Percentiles rank a stretch among this genome's conserved stretches.
These are phyloP conservation scores for Alternaria hordeiaustralica DNA, from an alignment of 2,329 filamentous ascomycete genomes.

Conservation along the genomic window DNA sequence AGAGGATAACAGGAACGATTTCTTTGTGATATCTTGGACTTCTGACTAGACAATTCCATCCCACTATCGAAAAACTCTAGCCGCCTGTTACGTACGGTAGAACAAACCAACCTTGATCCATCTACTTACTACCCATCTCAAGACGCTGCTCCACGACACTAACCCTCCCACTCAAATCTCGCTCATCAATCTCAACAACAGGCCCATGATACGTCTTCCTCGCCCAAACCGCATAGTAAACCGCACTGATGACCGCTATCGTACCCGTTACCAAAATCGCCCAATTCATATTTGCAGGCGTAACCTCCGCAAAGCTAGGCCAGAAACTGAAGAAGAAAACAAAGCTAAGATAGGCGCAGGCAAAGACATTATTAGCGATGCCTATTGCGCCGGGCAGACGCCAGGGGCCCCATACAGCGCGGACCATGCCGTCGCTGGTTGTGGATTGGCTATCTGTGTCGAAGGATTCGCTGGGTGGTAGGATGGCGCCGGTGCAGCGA, in stretches of 20 bases:
- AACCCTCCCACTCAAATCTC: neutral
- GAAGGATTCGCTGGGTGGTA: conserved; percentile 8
- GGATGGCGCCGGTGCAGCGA: conserved; percentile 30
- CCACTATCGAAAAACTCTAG: neutral
- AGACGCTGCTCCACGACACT: neutral
- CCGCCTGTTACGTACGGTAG: accelerated
- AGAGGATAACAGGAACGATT: neutral
- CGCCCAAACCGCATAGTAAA: conserved; percentile 35
- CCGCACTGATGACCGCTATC: conserved; percentile 22
- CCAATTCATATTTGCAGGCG: conserved; percentile 38
- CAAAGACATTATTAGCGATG: conserved; percentile 30
- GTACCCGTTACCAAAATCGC: conserved; percentile 28
- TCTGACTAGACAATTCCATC: accelerated
- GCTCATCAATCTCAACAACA: conserved; percentile 24
- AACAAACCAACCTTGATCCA: accelerated
- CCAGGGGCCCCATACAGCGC: conserved; percentile 34
- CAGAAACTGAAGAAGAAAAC: conserved; percentile 41
- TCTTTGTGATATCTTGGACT: neutral
- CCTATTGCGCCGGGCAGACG: conserved; percentile 24
- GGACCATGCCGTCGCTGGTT: conserved; percentile 13
- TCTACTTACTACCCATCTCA: neutral
- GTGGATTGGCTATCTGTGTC: neutral
- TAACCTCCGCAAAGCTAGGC: conserved; percentile 25
- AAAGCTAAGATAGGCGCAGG: conserved; percentile 29
- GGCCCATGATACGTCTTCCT: conserved; percentile 35